Base-by-base conservation (phyloP, 1,284 basidiomycete genomes). In the Lentinula novae-zelandiae region DNA sequence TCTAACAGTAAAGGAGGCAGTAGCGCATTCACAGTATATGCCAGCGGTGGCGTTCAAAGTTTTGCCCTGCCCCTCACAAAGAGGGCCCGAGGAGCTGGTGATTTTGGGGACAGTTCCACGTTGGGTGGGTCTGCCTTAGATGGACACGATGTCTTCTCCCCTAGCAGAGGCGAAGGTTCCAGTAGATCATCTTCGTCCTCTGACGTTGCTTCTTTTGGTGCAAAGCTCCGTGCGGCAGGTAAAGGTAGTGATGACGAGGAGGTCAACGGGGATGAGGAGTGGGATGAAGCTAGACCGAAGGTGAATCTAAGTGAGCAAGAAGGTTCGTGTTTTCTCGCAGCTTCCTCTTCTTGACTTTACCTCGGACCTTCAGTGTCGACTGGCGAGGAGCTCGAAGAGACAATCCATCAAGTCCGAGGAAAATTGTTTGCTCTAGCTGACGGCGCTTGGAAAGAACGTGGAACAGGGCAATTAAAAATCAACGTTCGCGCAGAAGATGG, bases 331-430 rank as follows among this genome's bases (percentile, higher is more conserved):
- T n/a, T 12, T 54, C 27, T 27, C 27, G 3, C 27, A 27, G 27
- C 27, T 27, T 27, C 27, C 27, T 27, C 27, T 27, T 27, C 27
- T 27, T 27, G 27, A 27, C 27, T 27, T 27, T 62, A 4, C 50
- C 40, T 58, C 22, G 44, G 9, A 38, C 12, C 53, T 31, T 66
- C 67, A 96, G 95, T 92, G 36, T 76, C 82, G 49, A 98, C 95
- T 0, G 95, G 95, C 9, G 95, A 98, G 73, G 95, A 98, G 72
- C 90, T 93, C 22, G 95, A 98, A 71, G 84, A 89, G 62, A 95
- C 91, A 0, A 75, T 94, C 49, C 87, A 89, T 72, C 90, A 92
- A 75, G 87, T 90, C 10, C 87, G 95, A 62, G 90, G 90, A 50
- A 97, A 96, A 76, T 76, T 98, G 36, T 96, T 87, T 71, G 76